phyloP scores from a whole-genome alignment of 495 filamentous ascomycete species.

The Annulohypoxylon stygium region DNA sequence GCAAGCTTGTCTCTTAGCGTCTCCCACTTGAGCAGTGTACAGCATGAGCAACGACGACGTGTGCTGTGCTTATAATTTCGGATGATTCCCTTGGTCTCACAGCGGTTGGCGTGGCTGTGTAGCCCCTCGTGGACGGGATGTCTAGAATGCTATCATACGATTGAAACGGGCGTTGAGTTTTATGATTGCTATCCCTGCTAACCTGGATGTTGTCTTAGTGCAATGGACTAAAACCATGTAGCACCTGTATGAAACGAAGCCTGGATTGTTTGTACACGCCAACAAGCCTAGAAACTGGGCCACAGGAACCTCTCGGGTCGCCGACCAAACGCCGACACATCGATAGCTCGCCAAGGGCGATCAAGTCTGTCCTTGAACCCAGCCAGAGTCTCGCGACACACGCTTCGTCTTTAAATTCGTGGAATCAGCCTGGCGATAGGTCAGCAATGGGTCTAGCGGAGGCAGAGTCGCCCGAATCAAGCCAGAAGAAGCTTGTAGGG shows the following conservation, averaged over 20 bases:
- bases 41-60: constrained; percentile 32
- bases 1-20: constrained; percentile 13
- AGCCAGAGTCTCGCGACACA: constrained; percentile 34
- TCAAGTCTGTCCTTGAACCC: constrained; percentile 37
- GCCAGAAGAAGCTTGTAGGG: constrained; percentile 39
- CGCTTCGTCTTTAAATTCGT: constrained; percentile 38
- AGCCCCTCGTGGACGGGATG: constrained; percentile 38
- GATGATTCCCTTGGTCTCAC: constrained; percentile 37
- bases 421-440: constrained; percentile 40
- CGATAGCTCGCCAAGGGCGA: constrained; percentile 53
- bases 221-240: constrained; percentile 77
- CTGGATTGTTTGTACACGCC: constrained; percentile 66
- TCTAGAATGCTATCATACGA: constrained; percentile 22
- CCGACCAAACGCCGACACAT: constrained; percentile 62
- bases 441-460: constrained; percentile 31
- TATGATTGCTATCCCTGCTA: constrained; percentile 34
- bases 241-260: constrained; percentile 72
- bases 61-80: constrained; percentile 31
- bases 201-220: constrained; percentile 60
- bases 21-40: constrained; percentile 22
- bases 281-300: constrained; percentile 48
- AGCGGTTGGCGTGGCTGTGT: constrained; percentile 40
- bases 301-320: constrained; percentile 56
- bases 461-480: constrained; percentile 27
- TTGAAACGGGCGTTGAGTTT: constrained; percentile 21